phyloP scores from a whole-genome alignment of 2,329 filamentous ascomycete species.

The Aspergillaceae sp. region DNA sequence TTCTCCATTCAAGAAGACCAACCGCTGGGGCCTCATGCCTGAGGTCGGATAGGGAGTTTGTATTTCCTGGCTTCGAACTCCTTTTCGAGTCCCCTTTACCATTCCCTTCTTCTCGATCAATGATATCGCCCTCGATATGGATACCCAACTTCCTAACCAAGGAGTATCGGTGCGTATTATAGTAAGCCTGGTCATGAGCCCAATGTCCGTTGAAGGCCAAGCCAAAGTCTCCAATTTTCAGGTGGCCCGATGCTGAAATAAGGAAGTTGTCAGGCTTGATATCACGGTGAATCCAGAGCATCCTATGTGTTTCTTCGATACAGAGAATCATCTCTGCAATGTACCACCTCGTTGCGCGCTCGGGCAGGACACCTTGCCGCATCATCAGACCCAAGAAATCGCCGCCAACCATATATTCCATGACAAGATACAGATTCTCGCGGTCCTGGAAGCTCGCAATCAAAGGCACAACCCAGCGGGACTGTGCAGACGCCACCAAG shows the following conservation, averaged over 20 bases:
- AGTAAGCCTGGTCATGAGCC: constrained; percentile 83
- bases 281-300: constrained; percentile 89
- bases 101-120: constrained; percentile 54
- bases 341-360: constrained; percentile 74
- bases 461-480: constrained; percentile 80
- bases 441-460: constrained; percentile 83
- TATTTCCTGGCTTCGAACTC: constrained; percentile 3
- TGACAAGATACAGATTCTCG: constrained; percentile 78
- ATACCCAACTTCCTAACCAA: constrained; percentile 70
- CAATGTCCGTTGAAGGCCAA: constrained; percentile 92
- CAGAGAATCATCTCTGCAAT: constrained; percentile 93
- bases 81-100: constrained; percentile 17
- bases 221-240: constrained; percentile 95
- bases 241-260: constrained; percentile 75
- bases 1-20: constrained; percentile 60
- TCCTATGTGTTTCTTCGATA: constrained; percentile 80
- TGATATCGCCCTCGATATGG: constrained; percentile 61
- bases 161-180: constrained; percentile 70
- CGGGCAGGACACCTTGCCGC: constrained; percentile 72
- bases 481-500: constrained; percentile 78
- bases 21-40: constrained; percentile 29
- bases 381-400: constrained; percentile 86
- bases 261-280: constrained; percentile 97
- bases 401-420: constrained; percentile 97
- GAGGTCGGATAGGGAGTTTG: constrained; percentile 28